A percentile compares a stretch with the other conserved stretches of the same genome.
Conservation (phyloP, 2,329 filamentous ascomycete species). For the Phyllosticta citribraziliensis region DNA sequence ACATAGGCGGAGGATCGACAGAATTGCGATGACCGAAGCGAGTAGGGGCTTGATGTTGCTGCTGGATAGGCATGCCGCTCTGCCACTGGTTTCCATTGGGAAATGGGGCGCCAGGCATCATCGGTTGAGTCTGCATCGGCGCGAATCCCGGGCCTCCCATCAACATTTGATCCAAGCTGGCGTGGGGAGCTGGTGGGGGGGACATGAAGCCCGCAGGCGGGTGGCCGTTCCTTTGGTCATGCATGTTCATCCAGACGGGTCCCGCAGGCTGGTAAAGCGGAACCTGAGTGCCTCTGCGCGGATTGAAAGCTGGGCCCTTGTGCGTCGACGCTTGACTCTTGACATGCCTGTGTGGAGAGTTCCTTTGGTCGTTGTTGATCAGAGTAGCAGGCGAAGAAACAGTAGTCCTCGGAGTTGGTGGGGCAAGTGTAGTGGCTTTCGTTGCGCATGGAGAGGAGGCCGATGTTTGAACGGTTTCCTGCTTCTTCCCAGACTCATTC, state of each 20-base stretch:
- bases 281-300: neutral
- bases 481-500: no score
- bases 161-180: neutral
- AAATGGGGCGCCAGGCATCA: neutral
- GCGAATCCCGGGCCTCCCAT: neutral
- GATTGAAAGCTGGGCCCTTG: neutral
- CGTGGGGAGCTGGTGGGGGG: neutral
- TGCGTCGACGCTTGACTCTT: neutral
- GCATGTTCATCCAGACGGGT: neutral
- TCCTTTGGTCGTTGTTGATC: neutral
- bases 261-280: neutral
- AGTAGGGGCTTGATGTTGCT: neutral
- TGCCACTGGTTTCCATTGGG: neutral
- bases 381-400: neutral
- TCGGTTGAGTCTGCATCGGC: neutral
- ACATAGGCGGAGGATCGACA: neutral
- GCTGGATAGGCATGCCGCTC: neutral
- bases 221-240: neutral
- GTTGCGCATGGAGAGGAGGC: no score
- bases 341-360: neutral
- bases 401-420: neutral
- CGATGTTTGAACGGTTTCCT: no score
- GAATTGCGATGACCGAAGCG: neutral
- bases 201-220: neutral
- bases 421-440: neutral